Base-by-base conservation (phyloP, 1,284 basidiomycete species). In the Melampsora americana region DNA sequence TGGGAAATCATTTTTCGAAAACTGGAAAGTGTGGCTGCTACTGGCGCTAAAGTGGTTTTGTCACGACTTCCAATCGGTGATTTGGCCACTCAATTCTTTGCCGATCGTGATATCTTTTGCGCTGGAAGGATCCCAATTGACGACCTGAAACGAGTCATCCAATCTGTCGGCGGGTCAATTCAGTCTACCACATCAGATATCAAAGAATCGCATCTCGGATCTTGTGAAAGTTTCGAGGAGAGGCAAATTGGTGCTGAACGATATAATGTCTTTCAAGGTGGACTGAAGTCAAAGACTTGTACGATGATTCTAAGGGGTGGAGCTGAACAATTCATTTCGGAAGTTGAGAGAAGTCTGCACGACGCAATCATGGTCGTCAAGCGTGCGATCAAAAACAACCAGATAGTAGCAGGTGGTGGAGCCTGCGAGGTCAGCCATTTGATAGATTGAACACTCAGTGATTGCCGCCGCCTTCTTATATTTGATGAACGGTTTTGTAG, bases 361-460 rank as follows among this genome's bases (percentile, higher is more conserved):
- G 96, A 99, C 82, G 95, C 95, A 2, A 95, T 99, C 82, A 99
- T 99, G 95, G 95, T 99, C 44, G 96, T 99, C 66, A 96, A 96
- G 85, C 88, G 96, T 61, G 95, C 96, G 9, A 91, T 99, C 80
- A 92, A 91, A 83, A 98, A 95, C 83, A 93, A 92, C 77, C 90
- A 94, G 78, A 90, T 99, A 69, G 96, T 99, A 39, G 96, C 95
- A 6, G 96, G 96, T 69, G 96, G 96, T 78, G 96, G 96, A 79
- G 96, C 96, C 16, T 91, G 92, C 79, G 95, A 98, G 89, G 93
- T 93, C 82, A 80, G 53, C 7, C 53, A 12, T n/a, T 28, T 28
- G 20, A 67, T 39, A 56, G 50, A 65, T 66, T 66, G 78, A 35
- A 68, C 30, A 53, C 50, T 67, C 53, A 56, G 20, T 56, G 30